Evolutionary conservation across 257 asterid genomes (phyloP), one percentile per base, ranked within the genome.

Genomic region (Cynanchum wilfordii): DNA sequence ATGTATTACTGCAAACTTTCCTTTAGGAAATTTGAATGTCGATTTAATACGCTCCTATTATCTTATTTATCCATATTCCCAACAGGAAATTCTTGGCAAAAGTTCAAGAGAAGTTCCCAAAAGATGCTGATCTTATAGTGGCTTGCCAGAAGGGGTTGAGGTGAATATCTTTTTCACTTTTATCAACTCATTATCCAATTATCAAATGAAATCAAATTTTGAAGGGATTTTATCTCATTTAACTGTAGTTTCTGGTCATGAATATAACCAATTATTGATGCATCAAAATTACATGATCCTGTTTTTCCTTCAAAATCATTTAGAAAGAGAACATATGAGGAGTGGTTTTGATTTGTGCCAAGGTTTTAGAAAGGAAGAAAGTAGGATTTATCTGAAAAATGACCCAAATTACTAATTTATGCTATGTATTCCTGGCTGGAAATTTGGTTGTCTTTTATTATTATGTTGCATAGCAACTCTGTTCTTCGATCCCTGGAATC

Each of bases 111-210:
- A 87, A 88, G 67, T 94, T 87, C 81, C 81, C 97, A 16, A 88
- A 84, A 75, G 99, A 91, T 77, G 78, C 89, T 12, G 97, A 91
- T 83, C 90, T 94, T 55, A 91, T 94, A 62, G 87, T 94, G 75
- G 92, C 96, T 44, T 94, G 99, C 83, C 99, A 94, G 84, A 94
- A 94, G 84, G 99, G 99, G 66, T 81, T 94, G 83, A 88, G 99
- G 96, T 94, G 87, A 82, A 62, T 80, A 79, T 79, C 73, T 73
- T 72, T 81, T 74, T 70, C 70, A 71, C 47, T 38, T 25, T 24
- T 42, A 16, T 19, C 29, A 16, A 29, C 38, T 25, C 42, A 29
- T 20, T 62, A 60, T 52, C 68, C 60, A 74, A 7, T 40, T 42
- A 11, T 27, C 22, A 45, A 11, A 45, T 54, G 66, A 27, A 52